Base-by-base conservation (phyloP, 352 stramenopile genomes). In the Phytophthora capsici region DNA sequence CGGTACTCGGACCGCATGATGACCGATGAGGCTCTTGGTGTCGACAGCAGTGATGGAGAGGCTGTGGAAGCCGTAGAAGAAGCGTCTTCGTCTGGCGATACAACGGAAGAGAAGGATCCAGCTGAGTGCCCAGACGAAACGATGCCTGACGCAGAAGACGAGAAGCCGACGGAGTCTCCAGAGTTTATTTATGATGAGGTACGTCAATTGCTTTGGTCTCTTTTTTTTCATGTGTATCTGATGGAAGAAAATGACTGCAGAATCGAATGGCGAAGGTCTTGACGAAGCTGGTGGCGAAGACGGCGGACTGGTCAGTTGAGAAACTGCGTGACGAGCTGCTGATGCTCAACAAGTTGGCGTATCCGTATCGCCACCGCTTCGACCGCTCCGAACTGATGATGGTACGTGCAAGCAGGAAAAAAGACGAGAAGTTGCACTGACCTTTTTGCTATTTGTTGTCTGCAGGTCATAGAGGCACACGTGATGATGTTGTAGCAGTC, bases 171-270 rank as follows among this genome's bases (percentile, higher is more conserved):
- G 9, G 56, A 61, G 41, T 57, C 52, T 37, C 64, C 75, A 37
- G 65, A 80, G 36, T 93, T 94, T 80, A 82, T 93, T 79, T 91
- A 90, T 82, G 84, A 96, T 36, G 66, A 91, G 84, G 88, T 96
- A 66, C n/a, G 71, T 57, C 23, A 16, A 43, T 40, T 10, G 41
- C 20, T 36, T 25, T 56, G 14, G 34, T 59, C 7, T 47, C 10
- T 19, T 19, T 37, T 22, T 53, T 32, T 32, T 32, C 28, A 8
- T 3, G 28, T 4, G 28, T 34, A 12, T 34, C 28, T 34, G 28
- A 34, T 32, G 6, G 28, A 12, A 7, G 25, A 28, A 28, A 6
- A 6, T 28, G 3, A 23, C 8, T 62, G 17, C 43, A 95, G 88
- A 57, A 58, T 41, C 76, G 74, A 46, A 91, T 96, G 85, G 47